Percentiles rank a stretch among this genome's conserved stretches.
Evolutionary conservation across 306 rosid species (phyloP).

Genomic region (Glycine latifolia): DNA sequence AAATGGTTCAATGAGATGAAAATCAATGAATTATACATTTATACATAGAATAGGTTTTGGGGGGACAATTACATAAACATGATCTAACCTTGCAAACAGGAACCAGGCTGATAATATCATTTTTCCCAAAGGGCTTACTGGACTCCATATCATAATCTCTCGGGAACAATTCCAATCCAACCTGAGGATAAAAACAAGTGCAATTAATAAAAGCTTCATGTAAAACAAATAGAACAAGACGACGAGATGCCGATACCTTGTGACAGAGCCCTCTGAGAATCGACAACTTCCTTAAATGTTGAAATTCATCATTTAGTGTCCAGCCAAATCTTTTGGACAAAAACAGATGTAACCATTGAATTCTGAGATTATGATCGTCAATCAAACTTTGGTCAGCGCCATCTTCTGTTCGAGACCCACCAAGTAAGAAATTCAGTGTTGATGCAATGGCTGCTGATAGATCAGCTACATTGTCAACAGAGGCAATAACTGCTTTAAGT

Average conservation of each 20-base stretch:
- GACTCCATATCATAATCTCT: conserved; percentile 88
- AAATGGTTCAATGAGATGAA: conserved; percentile 30
- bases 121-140: conserved; percentile 73
- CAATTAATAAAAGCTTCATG: conserved; percentile 36
- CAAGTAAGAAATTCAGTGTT: conserved; percentile 76
- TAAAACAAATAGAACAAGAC: conserved; percentile 2
- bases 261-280: conserved; percentile 92
- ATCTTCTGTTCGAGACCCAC: conserved; percentile 60
- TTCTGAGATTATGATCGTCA: conserved; percentile 58
- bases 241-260: conserved; percentile 58
- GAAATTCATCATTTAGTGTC: conserved; percentile 77
- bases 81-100: conserved; percentile 88
- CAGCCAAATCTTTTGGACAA: conserved; percentile 77
- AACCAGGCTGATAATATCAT: conserved; percentile 80
- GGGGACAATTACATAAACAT: conserved; percentile 7
- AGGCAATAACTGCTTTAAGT: conserved; percentile 75
- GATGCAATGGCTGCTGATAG: conserved; percentile 73
- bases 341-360: conserved; percentile 72
- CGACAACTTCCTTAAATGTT: conserved; percentile 78
- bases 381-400: conserved; percentile 41
- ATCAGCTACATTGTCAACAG: conserved; percentile 61
- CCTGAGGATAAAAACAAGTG: conserved; percentile 54
- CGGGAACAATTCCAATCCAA: conserved; percentile 85
- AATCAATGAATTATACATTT: conserved; percentile 10
- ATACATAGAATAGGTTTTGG: not conserved